These are phyloP conservation scores for Platanus orientalis DNA, from an alignment of 164 flowering plant species.

Conservation along the genomic window DNA sequence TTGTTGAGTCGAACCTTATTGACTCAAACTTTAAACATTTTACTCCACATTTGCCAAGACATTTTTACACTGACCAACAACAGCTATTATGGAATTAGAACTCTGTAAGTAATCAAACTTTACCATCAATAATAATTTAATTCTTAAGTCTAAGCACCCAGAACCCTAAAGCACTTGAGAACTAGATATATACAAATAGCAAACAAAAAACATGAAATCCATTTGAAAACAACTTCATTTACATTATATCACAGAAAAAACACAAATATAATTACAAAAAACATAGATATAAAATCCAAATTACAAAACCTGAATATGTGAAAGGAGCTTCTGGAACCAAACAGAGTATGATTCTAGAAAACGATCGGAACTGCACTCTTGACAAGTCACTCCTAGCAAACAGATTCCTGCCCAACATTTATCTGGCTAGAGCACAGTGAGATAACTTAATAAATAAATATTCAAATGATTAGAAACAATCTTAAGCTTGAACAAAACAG, in stretches of 20 bases:
- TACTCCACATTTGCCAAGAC: too few species aligned
- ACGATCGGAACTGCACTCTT: slow-evolving; percentile 60
- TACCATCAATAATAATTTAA: too few species aligned
- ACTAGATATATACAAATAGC: too few species aligned
- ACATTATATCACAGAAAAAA: not conserved
- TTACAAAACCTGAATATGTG: slow-evolving; percentile 62
- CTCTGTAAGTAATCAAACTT: too few species aligned
- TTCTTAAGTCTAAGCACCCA: too few species aligned
- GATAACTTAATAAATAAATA: not conserved
- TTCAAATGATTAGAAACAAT: not conserved
- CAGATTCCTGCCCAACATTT: slow-evolving; percentile 84
- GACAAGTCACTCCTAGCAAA: slow-evolving; percentile 72
- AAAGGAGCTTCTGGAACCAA: slow-evolving; percentile 56
- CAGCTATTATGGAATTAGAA: too few species aligned
- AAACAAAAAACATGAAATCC: not conserved
- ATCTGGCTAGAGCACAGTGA: slow-evolving; percentile 54
- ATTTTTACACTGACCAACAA: not conserved
- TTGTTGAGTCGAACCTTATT: too few species aligned
- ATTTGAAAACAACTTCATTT: not conserved
- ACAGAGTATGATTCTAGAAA: slow-evolving; percentile 53
- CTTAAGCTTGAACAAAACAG: too few species aligned
- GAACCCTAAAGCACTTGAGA: not conserved
- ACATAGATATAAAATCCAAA: not conserved
- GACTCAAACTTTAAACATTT: too few species aligned
- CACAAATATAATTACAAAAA: not conserved